Evolutionary conservation across 352 stramenopile genomes (phyloP).

Genomic region (Globisporangium cylindrosporum): DNA sequence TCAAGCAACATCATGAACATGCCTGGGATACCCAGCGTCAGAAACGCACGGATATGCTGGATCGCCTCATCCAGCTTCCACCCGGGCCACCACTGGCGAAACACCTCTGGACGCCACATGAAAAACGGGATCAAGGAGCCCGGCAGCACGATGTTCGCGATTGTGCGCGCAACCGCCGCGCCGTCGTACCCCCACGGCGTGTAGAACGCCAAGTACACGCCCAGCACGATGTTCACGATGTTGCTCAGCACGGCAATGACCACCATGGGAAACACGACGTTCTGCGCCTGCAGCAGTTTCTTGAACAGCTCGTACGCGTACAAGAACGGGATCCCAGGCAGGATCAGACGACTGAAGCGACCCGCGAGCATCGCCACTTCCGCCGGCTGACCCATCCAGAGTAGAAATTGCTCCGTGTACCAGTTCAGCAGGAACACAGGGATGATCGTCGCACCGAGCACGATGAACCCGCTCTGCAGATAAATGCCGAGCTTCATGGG

Average conservation of each 20-base stretch:
- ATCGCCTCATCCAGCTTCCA: slow-evolving; percentile 58
- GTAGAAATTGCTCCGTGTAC: slow-evolving; percentile 62
- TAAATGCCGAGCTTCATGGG: slow-evolving; percentile 80
- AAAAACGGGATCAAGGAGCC: slow-evolving; percentile 65
- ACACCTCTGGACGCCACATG: slow-evolving; percentile 39
- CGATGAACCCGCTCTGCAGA: slow-evolving; percentile 72
- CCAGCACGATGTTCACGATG: slow-evolving; percentile 69
- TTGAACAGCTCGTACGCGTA: slow-evolving; percentile 86
- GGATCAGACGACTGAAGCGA: slow-evolving; percentile 59
- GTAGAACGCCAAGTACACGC: slow-evolving; percentile 79
- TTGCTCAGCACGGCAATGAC: slow-evolving; percentile 73
- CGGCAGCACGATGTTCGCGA: slow-evolving; percentile 58
- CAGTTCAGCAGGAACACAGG: slow-evolving; percentile 73
- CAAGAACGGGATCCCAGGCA: slow-evolving; percentile 77
- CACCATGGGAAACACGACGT: slow-evolving; percentile 84
- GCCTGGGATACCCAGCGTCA: slow-evolving; percentile 61
- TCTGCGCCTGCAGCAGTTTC: slow-evolving; percentile 85
- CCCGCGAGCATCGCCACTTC: slow-evolving; percentile 66
- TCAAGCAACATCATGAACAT: slow-evolving; percentile 80
- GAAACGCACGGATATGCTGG: slow-evolving; percentile 53
- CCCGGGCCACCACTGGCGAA: slow-evolving; percentile 56
- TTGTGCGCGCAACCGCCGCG: slow-evolving; percentile 65
- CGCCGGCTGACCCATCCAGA: slow-evolving; percentile 56
- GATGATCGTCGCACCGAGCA: slow-evolving; percentile 54
- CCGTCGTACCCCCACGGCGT: slow-evolving; percentile 76